These are phyloP conservation scores for Climacium dendroides DNA, from an alignment of 225 moss, liverwort and hornwort species.

Conservation along the genomic window DNA sequence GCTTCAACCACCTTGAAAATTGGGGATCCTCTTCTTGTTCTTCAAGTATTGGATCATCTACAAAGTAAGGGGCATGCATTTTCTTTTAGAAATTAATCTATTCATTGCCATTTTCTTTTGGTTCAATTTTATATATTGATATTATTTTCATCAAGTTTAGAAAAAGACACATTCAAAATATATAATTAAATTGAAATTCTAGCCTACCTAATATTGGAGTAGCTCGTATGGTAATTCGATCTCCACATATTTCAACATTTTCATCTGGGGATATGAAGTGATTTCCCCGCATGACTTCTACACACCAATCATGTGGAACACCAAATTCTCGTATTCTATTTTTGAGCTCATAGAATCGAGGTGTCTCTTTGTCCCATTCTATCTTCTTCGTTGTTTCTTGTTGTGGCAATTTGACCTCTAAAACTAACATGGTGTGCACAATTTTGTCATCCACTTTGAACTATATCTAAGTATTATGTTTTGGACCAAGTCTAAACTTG, in stretches of 20 bases:
- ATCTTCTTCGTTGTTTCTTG: conserved; percentile 26
- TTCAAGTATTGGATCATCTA: conserved; percentile 15
- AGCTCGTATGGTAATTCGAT: conserved; percentile 9
- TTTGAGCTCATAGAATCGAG: neutral
- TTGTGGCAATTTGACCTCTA: conserved; percentile 20
- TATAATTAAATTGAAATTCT: neutral
- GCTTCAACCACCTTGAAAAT: conserved; percentile 31
- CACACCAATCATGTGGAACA: neutral
- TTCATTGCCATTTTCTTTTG: neutral
- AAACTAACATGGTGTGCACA: conserved; percentile 11
- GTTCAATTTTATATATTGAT: neutral
- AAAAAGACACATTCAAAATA: neutral
- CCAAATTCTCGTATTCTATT: conserved; percentile 13
- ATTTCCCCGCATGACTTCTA: conserved; percentile 13
- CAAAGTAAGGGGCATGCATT: neutral
- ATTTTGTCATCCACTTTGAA: neutral
- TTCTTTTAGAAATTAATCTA: neutral
- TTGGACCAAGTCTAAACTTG: neutral
- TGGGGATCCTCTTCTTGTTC: conserved; percentile 26
- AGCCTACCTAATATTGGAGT: conserved; percentile 6
- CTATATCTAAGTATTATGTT: neutral
- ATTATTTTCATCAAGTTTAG: neutral
- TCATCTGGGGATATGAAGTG: conserved; percentile 3
- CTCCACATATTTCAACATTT: conserved; percentile 16
- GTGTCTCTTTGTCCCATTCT: conserved; percentile 14